Percentiles rank a stretch among this genome's conserved stretches.
Evolutionary conservation across 345 rosid genomes (phyloP).

Genomic region (Pugionium cornutum): DNA sequence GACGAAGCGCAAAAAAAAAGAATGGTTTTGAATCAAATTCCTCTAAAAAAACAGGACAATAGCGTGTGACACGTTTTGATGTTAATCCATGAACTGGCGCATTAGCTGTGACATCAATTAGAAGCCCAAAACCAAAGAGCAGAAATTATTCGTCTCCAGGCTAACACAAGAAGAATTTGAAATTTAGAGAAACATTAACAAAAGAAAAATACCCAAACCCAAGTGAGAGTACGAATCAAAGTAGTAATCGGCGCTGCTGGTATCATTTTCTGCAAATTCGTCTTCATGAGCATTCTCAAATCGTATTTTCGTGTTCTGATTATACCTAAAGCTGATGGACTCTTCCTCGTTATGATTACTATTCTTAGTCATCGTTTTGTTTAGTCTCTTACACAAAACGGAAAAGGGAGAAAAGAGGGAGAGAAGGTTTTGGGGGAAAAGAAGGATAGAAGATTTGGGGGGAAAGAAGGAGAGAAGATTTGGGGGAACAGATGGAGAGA

Average conservation of each 20-base stretch:
- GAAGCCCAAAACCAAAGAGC: background rate
- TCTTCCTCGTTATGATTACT: conserved; percentile 41
- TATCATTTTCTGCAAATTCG: conserved; percentile 47
- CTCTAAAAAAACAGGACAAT: too few relatives aligned
- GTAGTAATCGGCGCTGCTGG: conserved; percentile 97
- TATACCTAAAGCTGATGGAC: conserved; percentile 26
- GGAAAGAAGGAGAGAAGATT: too few relatives aligned
- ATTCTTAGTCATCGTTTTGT: conserved; percentile 44
- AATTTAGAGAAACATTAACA: conserved; percentile 10
- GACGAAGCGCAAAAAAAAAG: too few relatives aligned
- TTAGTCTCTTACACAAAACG: conserved; percentile 2
- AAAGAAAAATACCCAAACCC: conserved; percentile 47
- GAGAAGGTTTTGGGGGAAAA: conserved; percentile 38
- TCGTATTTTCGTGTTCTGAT: conserved; percentile 49
- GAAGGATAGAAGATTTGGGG: too few relatives aligned
- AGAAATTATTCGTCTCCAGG: background rate
- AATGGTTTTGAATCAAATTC: too few relatives aligned
- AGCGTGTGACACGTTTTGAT: too few relatives aligned
- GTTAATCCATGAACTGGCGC: too few relatives aligned
- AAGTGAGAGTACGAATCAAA: conserved; percentile 99
- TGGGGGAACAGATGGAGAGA: background rate
- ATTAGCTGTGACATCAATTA: too few relatives aligned
- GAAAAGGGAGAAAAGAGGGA: background rate
- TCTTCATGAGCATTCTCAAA: conserved; percentile 57
- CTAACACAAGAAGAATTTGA: background rate